Evolutionary conservation across 225 moss, liverwort and hornwort genomes (phyloP).

Genomic region (Climacium dendroides): DNA sequence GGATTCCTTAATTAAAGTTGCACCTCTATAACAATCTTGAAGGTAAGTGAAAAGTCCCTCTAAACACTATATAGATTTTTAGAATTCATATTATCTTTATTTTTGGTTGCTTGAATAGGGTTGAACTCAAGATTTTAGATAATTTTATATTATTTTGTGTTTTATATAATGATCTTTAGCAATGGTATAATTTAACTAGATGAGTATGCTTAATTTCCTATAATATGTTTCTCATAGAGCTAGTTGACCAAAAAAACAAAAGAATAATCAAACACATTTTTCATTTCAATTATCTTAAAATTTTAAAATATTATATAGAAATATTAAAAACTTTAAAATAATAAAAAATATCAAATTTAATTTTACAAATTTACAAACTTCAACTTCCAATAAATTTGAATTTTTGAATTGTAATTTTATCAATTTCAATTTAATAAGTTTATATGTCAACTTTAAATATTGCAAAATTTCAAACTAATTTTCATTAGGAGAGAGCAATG

Average conservation of each 20-base stretch:
- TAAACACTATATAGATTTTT: background rate
- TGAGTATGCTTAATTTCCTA: rapidly evolving
- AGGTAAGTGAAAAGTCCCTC: background rate
- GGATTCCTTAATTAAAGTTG: no score
- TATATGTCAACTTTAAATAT: background rate
- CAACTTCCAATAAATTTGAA: background rate
- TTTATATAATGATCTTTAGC: background rate
- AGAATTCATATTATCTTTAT: background rate
- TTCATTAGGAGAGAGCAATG: rapidly evolving
- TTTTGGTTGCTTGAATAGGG: background rate
- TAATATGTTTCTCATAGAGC: background rate
- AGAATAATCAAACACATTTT: background rate
- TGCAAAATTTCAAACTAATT: background rate
- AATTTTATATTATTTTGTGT: no score
- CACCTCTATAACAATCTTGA: background rate
- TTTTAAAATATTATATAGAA: no score
- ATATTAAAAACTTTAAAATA: background rate
- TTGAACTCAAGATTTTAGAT: background rate
- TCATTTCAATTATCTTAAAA: no score
- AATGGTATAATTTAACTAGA: background rate
- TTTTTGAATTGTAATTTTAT: background rate
- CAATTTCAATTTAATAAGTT: background rate
- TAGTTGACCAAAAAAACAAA: background rate
- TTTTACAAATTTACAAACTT: background rate
- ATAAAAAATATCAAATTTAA: background rate